phyloP scores from a whole-genome alignment of 2,329 filamentous ascomycete species.

The Penicillium freii region DNA sequence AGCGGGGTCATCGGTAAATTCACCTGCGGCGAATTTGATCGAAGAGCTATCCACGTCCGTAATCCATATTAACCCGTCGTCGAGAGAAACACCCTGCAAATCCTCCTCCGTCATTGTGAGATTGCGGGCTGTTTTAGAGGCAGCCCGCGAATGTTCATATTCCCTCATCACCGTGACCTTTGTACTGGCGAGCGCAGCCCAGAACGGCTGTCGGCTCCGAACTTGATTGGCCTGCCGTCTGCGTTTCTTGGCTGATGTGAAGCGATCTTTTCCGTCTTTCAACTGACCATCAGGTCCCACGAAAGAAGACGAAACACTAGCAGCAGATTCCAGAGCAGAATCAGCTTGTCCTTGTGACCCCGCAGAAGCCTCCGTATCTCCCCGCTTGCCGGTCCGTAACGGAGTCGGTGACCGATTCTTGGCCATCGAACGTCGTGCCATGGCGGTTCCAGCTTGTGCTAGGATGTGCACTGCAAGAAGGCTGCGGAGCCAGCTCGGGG shows the following conservation, averaged over 20 bases:
- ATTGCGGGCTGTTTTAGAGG: slow-evolving; percentile 40
- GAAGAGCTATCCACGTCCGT: slow-evolving; percentile 47
- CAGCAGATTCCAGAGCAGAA: slow-evolving; percentile 44
- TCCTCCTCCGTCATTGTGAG: slow-evolving; percentile 44
- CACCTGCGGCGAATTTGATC: slow-evolving; percentile 49
- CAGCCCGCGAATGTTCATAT: slow-evolving; percentile 69
- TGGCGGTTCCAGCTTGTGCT: slow-evolving; percentile 49
- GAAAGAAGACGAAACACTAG: slow-evolving; percentile 41
- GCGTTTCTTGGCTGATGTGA: slow-evolving; percentile 71
- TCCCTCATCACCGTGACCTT: slow-evolving; percentile 96
- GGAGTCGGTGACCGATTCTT: slow-evolving; percentile 44
- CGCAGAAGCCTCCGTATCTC: slow-evolving; percentile 47
- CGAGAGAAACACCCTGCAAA: slow-evolving; percentile 41
- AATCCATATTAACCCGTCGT: slow-evolving; percentile 49
- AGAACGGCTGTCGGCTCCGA: slow-evolving; percentile 84
- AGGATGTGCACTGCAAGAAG: slow-evolving; percentile 51
- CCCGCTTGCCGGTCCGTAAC: slow-evolving; percentile 43
- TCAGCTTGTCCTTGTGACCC: slow-evolving; percentile 44
- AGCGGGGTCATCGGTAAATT: slow-evolving; percentile 39
- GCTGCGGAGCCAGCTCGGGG: slow-evolving; percentile 48
- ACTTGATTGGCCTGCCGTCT: slow-evolving; percentile 90
- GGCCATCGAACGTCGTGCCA: slow-evolving; percentile 48
- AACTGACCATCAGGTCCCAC: slow-evolving; percentile 45
- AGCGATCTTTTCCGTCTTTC: slow-evolving; percentile 56
- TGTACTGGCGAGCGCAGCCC: slow-evolving; percentile 90